These are phyloP conservation scores for Phylloporus rhodoxanthus DNA, from an alignment of 768 basidiomycete species.

Conservation along the genomic window DNA sequence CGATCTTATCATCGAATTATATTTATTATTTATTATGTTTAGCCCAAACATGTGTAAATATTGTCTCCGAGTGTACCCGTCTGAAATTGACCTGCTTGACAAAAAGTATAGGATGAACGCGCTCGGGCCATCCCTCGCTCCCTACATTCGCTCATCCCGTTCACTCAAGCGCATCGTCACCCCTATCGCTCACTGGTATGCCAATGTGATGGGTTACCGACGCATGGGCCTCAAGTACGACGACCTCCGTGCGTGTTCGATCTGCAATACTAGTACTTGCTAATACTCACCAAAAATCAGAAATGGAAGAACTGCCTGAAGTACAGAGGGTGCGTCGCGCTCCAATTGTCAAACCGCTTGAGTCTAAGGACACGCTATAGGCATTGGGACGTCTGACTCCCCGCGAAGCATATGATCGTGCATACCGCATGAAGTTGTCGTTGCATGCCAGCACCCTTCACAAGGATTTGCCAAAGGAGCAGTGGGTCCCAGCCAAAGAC, in stretches of 20 bases:
- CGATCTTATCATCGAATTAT: constrained; percentile 28
- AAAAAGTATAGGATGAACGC: constrained; percentile 29
- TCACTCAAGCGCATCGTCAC: constrained; percentile 62
- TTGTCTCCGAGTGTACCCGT: constrained; percentile 21
- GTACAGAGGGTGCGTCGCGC: constrained; percentile 64
- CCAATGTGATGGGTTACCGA: constrained; percentile 75
- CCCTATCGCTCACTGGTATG: constrained; percentile 81
- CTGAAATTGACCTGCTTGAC: neutral
- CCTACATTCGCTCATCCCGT: constrained; percentile 63
- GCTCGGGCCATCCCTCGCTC: constrained; percentile 71
- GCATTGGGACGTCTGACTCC: constrained; percentile 78
- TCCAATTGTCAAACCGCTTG: neutral
- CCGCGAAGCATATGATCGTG: constrained; percentile 82
- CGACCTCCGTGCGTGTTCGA: constrained; percentile 70
- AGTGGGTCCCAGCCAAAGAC: constrained; percentile 73
- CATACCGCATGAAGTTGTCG: constrained; percentile 82
- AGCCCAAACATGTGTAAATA: constrained; percentile 43
- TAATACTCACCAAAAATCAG: constrained; percentile 27
- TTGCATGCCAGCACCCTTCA: constrained; percentile 73
- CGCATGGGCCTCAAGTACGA: constrained; percentile 88
- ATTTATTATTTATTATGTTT: neutral
- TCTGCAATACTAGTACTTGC: neutral
- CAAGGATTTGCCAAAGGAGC: constrained; percentile 68
- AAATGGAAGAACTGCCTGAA: constrained; percentile 70
- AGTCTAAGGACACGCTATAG: constrained; percentile 37